Evolutionary conservation across 1,284 basidiomycete species (phyloP), one percentile per base, ranked within the genome.

Genomic region (Apiotrichum montevideense): DNA sequence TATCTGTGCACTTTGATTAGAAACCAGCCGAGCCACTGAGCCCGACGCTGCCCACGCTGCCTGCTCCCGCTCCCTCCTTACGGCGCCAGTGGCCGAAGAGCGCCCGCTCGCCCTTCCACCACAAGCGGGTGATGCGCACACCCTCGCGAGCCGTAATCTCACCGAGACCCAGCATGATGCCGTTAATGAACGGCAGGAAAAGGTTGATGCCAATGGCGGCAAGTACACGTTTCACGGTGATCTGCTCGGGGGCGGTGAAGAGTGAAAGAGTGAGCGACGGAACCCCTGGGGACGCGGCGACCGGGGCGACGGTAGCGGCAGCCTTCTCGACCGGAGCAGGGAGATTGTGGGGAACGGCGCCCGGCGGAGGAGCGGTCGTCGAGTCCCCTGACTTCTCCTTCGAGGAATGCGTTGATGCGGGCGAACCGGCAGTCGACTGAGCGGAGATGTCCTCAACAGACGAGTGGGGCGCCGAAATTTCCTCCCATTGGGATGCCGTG

Each of bases 121-220:
- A 78, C 4, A 77, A 69, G 54, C 78, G 68, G 80, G 87, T 89
- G 14, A 82, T 80, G 51, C 86, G 81, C n/a, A 96, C 78, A 13
- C 91, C 82, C 60, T 92, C 87, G 73, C 92, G 86, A 15, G 94
- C 95, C 69, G 97, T 94, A 57, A 98, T 92, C 78, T 98, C 95
- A 32, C 95, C 95, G 70, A 98, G 94, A 9, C 95, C 95, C 48
- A 98, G 84, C 91, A 98, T 96, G 66, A 98, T 88, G 34, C 95
- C 95, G 70, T 98, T 98, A 48, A 98, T 83, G 73, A 98, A 98
- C 0, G 95, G 95, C 44, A 98, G 80, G 2, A 93, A 77, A 58
- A 98, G 77, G 75, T 98, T 98, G 78, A 98, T 93, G 41, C 88
- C 88, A 56, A 98, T 73, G 7, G 88, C 86, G 4, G 92, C 88